A percentile compares a stretch with the other conserved stretches of the same genome.
Evolutionary conservation across 371 early-diverging fungal genomes (phyloP).

Genomic region (Mucor circinelloides): DNA sequence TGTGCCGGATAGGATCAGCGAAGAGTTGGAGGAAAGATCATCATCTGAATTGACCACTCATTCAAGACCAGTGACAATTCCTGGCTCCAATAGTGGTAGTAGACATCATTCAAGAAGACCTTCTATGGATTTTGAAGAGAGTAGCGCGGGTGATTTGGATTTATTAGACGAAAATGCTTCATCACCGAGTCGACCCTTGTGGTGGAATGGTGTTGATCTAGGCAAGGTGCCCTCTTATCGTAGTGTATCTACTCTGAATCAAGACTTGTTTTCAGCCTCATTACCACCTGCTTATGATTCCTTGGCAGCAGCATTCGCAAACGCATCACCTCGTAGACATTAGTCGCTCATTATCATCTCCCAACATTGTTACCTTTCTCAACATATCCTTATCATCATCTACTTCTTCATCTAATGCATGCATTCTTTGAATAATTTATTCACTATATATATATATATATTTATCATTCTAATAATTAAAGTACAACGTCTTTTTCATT

Average conservation of each 20-base stretch:
- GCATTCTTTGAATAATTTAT: not conserved
- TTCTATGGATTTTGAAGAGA: conserved; percentile 5
- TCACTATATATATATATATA: not conserved
- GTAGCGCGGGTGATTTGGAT: not conserved
- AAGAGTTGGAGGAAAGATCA: not conserved
- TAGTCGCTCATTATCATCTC: not conserved
- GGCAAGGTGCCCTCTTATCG: conserved; percentile 44
- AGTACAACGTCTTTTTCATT: not conserved
- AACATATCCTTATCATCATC: not conserved
- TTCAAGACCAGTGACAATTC: conserved; percentile 17
- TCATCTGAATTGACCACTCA: not conserved
- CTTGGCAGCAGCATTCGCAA: not conserved
- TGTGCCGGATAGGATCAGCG: not conserved
- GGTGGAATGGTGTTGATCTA: conserved; percentile 49
- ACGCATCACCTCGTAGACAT: not conserved
- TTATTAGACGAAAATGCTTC: not conserved
- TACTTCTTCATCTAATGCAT: not conserved
- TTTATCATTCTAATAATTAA: not conserved
- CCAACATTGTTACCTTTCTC: not conserved
- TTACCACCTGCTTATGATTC: conserved; percentile 42
- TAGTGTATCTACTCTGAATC: conserved; percentile 34
- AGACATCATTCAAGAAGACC: conserved; percentile 22
- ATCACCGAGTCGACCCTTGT: conserved; percentile 2
- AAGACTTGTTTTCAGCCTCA: conserved; percentile 33
- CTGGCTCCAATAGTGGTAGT: conserved; percentile 18